Evolutionary conservation across 2,329 filamentous ascomycete species (phyloP).

Genomic region (Fusarium fujikuroi): DNA sequence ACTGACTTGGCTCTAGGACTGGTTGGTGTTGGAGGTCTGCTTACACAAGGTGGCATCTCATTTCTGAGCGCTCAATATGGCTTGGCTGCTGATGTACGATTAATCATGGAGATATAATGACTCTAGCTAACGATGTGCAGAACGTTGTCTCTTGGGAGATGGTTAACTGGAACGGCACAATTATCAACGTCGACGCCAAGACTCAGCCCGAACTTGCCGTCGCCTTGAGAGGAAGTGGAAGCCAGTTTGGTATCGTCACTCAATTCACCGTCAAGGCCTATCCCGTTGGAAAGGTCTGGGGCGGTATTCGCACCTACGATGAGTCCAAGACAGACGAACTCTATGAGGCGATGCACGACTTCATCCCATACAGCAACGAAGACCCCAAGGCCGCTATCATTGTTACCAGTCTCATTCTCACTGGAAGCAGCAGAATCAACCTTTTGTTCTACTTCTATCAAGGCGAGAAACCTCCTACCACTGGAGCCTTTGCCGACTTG

Average conservation of each 20-base stretch:
- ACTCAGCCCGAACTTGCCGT: slow-evolving; percentile 18
- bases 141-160: slow-evolving; percentile 21
- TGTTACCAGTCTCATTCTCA: background rate
- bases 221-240: slow-evolving; percentile 12
- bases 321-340: slow-evolving; percentile 7
- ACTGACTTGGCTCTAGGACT: background rate
- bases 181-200: background rate
- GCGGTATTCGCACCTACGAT: slow-evolving; percentile 9
- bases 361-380: slow-evolving; percentile 16
- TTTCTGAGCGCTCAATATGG: slow-evolving; percentile 24
- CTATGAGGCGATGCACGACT: slow-evolving; percentile 17
- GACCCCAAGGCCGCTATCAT: slow-evolving; percentile 7
- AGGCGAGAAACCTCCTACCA: slow-evolving; percentile 10
- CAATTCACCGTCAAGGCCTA: slow-evolving; percentile 9
- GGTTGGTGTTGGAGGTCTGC: slow-evolving; percentile 21
- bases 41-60: slow-evolving; percentile 12
- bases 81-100: slow-evolving; percentile 18
- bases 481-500: slow-evolving; percentile 16
- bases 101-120: accelerated
- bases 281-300: slow-evolving; percentile 8
- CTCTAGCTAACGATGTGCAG: background rate
- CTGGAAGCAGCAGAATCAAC: background rate
- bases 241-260: slow-evolving; percentile 17
- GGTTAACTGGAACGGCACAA: slow-evolving; percentile 16
- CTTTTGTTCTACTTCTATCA: slow-evolving; percentile 26